Percentiles rank a stretch among this genome's conserved stretches.
phyloP scores from a whole-genome alignment of 2,329 filamentous ascomycete species.

The Beauveria bassiana region DNA sequence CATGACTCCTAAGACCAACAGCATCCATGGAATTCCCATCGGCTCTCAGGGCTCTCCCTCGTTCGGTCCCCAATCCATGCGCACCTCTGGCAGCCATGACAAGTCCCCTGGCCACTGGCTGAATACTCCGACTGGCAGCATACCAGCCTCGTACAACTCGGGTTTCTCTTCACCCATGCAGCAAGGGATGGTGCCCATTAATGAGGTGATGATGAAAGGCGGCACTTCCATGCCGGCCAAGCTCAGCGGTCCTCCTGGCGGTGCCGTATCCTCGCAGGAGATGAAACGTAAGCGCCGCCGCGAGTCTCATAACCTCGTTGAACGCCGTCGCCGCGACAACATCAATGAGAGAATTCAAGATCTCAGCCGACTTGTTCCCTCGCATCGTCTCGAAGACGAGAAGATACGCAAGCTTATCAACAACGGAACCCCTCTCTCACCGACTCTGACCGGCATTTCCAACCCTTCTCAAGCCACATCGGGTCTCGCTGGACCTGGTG shows the following conservation, averaged over 20 bases:
- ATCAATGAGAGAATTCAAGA: conserved; percentile 99
- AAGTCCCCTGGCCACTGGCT: conserved; percentile 85
- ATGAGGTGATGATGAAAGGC: conserved; percentile 81
- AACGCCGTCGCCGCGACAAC: conserved; percentile 89
- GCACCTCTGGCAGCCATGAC: conserved; percentile 61
- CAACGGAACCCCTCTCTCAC: conserved; percentile 84
- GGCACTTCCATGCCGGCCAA: conserved; percentile 86
- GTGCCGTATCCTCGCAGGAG: conserved; percentile 67
- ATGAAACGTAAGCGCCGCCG: conserved; percentile 85
- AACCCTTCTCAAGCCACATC: conserved; percentile 74
- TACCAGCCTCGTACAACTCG: conserved; percentile 81
- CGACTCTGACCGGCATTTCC: conserved; percentile 63
- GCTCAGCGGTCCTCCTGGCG: conserved; percentile 45
- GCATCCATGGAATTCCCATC: conserved; percentile 64
- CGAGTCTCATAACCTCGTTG: conserved; percentile 94
- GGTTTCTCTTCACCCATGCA: conserved; percentile 78
- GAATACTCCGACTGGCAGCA: conserved; percentile 68
- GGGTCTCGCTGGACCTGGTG: conserved; percentile 75
- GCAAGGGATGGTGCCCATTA: conserved; percentile 66
- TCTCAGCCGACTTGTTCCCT: conserved; percentile 83
- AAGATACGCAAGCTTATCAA: conserved; percentile 92
- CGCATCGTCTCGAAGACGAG: conserved; percentile 90
- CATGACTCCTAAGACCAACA: conserved; percentile 79
- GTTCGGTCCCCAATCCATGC: conserved; percentile 72
- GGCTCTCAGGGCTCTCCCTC: conserved; percentile 58